These are phyloP conservation scores for Cryptococcus sp. DNA, from an alignment of 1,284 basidiomycete species.

Conservation along the genomic window DNA sequence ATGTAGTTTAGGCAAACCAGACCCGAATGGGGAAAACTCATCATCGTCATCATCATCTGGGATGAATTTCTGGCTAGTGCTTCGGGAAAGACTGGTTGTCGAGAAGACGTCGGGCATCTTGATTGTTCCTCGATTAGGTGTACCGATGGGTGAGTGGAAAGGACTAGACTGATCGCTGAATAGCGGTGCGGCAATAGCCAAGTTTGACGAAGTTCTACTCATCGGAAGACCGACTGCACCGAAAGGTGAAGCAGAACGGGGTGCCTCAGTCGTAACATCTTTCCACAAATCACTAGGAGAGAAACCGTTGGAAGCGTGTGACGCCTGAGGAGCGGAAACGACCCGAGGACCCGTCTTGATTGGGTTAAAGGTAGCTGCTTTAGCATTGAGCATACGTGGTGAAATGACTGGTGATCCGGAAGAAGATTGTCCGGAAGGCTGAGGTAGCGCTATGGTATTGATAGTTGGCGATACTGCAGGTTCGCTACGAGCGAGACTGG, in stretches of 20 bases:
- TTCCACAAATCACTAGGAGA: conserved; percentile 38
- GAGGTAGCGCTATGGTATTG: conserved; percentile 49
- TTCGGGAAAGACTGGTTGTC: conserved; percentile 22
- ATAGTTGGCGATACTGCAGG: conserved; percentile 1
- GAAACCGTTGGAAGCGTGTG: conserved; percentile 55
- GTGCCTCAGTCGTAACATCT: conserved; percentile 27
- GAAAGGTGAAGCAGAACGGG: conserved; percentile 37
- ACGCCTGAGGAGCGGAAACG: conserved; percentile 51
- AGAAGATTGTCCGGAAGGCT: conserved; percentile 54
- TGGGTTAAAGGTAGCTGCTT: conserved; percentile 57
- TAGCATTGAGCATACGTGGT: conserved; percentile 59
- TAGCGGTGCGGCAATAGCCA: conserved; percentile 81
- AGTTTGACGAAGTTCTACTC: conserved; percentile 62
- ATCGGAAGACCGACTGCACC: conserved; percentile 54
- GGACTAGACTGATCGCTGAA: conserved; percentile 63
- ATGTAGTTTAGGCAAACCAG: conserved; percentile 27
- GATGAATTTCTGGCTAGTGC: conserved; percentile 26
- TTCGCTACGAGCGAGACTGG: conserved; percentile 27
- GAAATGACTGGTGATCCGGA: conserved; percentile 56
- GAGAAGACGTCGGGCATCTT: conserved; percentile 38
- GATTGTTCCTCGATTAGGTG: conserved; percentile 27
- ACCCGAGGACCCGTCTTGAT: conserved; percentile 68
- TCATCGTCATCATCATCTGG: conserved; percentile 52
- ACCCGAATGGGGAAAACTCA: conserved; percentile 56
- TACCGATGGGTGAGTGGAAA: conserved; percentile 49